A percentile compares a stretch with the other conserved stretches of the same genome.
These are phyloP conservation scores for Acanthamoeba castellanii DNA, from an alignment of 208 protist species.

Conservation along the genomic window DNA sequence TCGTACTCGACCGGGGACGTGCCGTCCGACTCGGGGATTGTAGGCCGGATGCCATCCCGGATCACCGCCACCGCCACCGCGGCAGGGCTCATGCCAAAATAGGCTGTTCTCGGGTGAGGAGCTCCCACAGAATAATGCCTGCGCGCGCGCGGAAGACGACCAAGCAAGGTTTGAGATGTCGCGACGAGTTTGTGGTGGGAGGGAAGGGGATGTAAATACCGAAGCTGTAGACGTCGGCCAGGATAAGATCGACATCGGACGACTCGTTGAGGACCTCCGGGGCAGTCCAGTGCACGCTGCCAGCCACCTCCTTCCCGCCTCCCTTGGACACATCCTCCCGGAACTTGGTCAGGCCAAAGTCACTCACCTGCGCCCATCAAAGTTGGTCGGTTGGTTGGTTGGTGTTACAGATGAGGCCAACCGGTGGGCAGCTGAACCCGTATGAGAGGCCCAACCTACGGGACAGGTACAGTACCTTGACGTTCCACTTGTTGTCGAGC, in stretches of 20 bases:
- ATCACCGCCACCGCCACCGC: background rate
- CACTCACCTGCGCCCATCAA: background rate
- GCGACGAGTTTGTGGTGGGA: background rate
- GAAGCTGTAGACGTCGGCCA: background rate
- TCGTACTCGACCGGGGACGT: background rate
- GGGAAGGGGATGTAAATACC: background rate
- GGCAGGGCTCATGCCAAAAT: constrained; percentile 17
- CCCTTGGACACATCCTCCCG: background rate
- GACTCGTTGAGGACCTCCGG: background rate
- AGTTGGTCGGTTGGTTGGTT: background rate
- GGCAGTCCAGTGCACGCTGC: background rate
- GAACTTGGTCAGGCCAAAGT: constrained; percentile 23
- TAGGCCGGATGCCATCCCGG: background rate
- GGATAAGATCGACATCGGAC: background rate
- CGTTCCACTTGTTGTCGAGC: background rate
- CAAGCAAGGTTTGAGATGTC: background rate
- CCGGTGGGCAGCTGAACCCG: too few relatives aligned
- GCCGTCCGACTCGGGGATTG: background rate
- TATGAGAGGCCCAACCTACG: too few relatives aligned
- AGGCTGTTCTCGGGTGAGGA: constrained; percentile 12
- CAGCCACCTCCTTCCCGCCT: background rate
- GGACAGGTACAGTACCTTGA: background rate
- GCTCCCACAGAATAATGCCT: constrained; percentile 22
- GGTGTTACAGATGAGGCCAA: background rate
- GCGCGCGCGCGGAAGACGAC: too few relatives aligned